A percentile compares a stretch with the other conserved stretches of the same genome.
Conservation (phyloP, 1,284 basidiomycete species). For the Trametes versicolor region DNA sequence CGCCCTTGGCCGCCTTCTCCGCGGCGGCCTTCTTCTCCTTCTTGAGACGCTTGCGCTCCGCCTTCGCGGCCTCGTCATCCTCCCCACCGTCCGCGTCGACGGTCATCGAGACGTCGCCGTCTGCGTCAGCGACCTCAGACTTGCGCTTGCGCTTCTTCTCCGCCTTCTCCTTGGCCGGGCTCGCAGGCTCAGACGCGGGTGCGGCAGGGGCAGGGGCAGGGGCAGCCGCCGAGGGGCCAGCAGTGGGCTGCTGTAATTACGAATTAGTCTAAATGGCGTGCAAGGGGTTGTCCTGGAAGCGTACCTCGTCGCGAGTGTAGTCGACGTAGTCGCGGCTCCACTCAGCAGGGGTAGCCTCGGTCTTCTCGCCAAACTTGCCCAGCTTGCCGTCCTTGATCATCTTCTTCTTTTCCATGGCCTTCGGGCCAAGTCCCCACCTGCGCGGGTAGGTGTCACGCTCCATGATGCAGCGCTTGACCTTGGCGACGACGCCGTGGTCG, state of each 20-base stretch:
- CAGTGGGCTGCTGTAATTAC: constrained; percentile 52
- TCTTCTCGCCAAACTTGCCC: constrained; percentile 94
- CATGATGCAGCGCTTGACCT: constrained; percentile 99
- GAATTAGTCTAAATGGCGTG: background rate
- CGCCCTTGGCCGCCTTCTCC: constrained; percentile 66
- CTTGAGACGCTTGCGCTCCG: constrained; percentile 47
- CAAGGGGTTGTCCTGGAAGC: constrained; percentile 23
- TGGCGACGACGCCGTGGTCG: constrained; percentile 99
- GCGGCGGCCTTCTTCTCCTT: constrained; percentile 59
- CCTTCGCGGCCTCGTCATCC: constrained; percentile 65
- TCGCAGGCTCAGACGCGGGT: constrained; percentile 41
- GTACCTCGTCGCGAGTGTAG: constrained; percentile 72
- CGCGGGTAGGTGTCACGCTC: constrained; percentile 98
- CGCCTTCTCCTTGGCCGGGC: constrained; percentile 54
- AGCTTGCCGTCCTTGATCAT: constrained; percentile 96
- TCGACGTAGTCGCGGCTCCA: constrained; percentile 97
- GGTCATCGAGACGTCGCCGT: constrained; percentile 54
- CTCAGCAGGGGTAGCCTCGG: constrained; percentile 89
- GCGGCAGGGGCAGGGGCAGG: constrained; percentile 17
- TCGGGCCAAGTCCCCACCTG: constrained; percentile 97
- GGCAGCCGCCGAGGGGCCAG: constrained; percentile 49
- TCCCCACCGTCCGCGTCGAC: constrained; percentile 50
- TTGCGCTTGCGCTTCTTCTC: constrained; percentile 81
- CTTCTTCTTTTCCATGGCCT: constrained; percentile 98
- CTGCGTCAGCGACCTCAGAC: constrained; percentile 62